Percentiles rank a stretch among this genome's conserved stretches.
Evolutionary conservation across 192 early-diverging fungal genomes (phyloP).

Genomic region (Linnemannia zychae): DNA sequence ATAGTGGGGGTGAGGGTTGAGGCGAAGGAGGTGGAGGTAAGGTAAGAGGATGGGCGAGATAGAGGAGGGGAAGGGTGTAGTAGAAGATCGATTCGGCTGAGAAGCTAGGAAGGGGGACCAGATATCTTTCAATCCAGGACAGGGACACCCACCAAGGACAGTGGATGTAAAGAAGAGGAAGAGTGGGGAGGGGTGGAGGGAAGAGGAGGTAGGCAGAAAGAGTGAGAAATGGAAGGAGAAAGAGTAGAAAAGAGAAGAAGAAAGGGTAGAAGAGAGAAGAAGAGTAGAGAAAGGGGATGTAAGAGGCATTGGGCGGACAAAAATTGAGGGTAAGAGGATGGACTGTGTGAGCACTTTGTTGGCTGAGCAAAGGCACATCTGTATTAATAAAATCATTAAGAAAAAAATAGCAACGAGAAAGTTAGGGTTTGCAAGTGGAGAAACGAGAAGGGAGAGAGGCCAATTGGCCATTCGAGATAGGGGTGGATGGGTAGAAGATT

Average conservation of each 20-base stretch:
- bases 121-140: constrained; percentile 57
- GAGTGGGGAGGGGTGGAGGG: neutral
- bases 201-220: neutral
- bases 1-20: neutral
- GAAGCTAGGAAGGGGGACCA: constrained; percentile 3
- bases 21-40: neutral
- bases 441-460: neutral
- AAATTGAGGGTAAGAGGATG: neutral
- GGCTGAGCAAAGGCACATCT: neutral
- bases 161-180: neutral
- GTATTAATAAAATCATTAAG: neutral
- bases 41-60: neutral
- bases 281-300: neutral
- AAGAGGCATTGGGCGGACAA: neutral
- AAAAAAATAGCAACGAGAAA: neutral
- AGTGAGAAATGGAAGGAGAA: neutral
- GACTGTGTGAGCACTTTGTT: neutral
- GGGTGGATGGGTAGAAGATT: neutral
- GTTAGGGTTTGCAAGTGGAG: constrained; percentile 1
- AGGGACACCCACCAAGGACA: constrained; percentile 16
- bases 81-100: neutral
- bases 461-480: neutral
- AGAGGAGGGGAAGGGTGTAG: neutral
- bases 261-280: neutral
- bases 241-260: no score